Conservation (phyloP, 208 protist genomes). For the Wallacemonas sp. region DNA sequence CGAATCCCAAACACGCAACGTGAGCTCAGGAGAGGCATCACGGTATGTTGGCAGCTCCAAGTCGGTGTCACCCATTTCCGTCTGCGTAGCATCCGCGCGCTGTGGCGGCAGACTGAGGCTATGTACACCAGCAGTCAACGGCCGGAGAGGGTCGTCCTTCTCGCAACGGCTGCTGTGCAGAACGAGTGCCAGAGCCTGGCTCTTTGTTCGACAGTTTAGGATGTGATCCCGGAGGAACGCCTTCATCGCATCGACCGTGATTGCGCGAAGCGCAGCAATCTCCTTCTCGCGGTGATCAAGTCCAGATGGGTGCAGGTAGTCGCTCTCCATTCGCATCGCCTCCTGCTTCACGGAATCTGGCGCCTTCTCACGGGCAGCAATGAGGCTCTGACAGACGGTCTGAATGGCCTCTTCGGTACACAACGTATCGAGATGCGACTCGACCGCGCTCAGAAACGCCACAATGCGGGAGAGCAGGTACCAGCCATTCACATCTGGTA, state of each 20-base stretch:
- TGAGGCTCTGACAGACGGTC: constrained; percentile 40
- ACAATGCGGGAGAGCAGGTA: constrained; percentile 80
- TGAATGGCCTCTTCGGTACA: constrained; percentile 38
- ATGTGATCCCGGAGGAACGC: constrained; percentile 34
- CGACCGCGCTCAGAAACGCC: constrained; percentile 59
- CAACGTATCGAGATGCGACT: constrained; percentile 33
- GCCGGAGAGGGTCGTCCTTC: constrained; percentile 14
- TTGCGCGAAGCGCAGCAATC: constrained; percentile 35
- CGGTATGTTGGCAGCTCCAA: constrained; percentile 38
- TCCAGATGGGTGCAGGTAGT: constrained; percentile 34
- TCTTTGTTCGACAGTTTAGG: constrained; percentile 37
- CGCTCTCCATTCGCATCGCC: constrained; percentile 24
- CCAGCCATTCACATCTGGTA: constrained; percentile 43
- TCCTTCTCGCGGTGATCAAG: constrained; percentile 30
- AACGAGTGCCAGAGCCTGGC: constrained; percentile 40
- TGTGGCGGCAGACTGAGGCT: neutral
- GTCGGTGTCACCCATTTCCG: constrained; percentile 7
- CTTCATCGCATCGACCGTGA: constrained; percentile 35
- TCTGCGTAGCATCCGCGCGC: constrained; percentile 3
- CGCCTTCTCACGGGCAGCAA: constrained; percentile 41
- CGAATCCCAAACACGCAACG: constrained; percentile 20
- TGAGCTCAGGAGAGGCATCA: constrained; percentile 8
- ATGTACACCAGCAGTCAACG: neutral
- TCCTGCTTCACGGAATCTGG: constrained; percentile 50
- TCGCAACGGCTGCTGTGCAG: constrained; percentile 36